Conservation (phyloP, 768 basidiomycete species). For the Boletus reticuloceps region DNA sequence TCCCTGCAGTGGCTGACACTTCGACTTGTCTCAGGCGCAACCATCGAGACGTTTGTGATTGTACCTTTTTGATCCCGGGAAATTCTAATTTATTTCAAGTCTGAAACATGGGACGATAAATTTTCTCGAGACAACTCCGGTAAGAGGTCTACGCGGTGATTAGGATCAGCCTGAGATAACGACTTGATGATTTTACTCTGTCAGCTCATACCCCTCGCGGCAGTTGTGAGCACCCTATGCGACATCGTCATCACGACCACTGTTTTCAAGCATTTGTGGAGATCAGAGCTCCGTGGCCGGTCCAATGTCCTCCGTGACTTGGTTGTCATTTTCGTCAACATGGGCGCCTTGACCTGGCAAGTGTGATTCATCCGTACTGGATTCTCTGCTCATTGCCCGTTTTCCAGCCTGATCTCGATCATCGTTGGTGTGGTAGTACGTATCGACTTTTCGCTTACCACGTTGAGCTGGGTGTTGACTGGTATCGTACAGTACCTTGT, state of each 20-base stretch:
- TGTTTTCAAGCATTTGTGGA: constrained; percentile 12
- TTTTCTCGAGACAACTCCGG: constrained; percentile 7
- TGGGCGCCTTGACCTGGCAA: constrained; percentile 16
- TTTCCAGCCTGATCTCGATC: constrained; percentile 9
- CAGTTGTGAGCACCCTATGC: constrained; percentile 6
- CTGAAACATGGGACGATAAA: not conserved
- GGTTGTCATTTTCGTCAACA: constrained; percentile 13
- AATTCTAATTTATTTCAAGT: not conserved
- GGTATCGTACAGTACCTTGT: constrained; percentile 2
- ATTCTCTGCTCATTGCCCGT: not conserved
- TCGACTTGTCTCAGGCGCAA: not conserved
- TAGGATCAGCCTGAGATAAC: no score
- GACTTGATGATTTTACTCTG: not conserved
- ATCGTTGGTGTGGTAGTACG: constrained; percentile 6
- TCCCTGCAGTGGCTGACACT: not conserved
- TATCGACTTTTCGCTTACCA: not conserved
- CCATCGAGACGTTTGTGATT: constrained; percentile 1
- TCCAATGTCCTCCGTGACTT: constrained; percentile 4
- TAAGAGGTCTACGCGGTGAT: not conserved
- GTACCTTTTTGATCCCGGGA: no score
- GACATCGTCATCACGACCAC: constrained; percentile 11
- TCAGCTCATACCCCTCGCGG: constrained; percentile 8
- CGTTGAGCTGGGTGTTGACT: not conserved
- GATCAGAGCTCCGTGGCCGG: constrained; percentile 6
- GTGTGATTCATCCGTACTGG: not conserved